A percentile compares a stretch with the other conserved stretches of the same genome.
Evolutionary conservation across 176 grass and related monocot genomes (phyloP).

Genomic region (Cenchrus purpureus): DNA sequence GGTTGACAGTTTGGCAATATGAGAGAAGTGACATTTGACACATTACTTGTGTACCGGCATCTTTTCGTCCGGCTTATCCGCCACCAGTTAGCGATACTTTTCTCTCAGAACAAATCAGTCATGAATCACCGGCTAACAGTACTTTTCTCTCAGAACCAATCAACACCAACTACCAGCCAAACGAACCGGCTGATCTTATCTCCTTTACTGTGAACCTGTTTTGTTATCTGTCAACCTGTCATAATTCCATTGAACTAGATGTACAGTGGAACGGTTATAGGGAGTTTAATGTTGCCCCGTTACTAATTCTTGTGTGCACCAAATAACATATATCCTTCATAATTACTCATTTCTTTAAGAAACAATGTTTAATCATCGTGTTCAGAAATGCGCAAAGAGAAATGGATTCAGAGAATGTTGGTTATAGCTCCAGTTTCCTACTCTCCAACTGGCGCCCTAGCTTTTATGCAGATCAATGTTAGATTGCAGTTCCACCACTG

Average conservation of each 20-base stretch:
- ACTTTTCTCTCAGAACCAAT: too few species aligned
- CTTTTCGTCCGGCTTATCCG: too few species aligned
- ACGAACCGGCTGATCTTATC: too few species aligned
- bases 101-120: too few species aligned
- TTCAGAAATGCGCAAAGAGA: background rate
- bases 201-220: too few species aligned
- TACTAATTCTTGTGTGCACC: background rate
- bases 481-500: background rate
- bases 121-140: too few species aligned
- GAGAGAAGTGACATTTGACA: conserved; percentile 8
- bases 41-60: background rate
- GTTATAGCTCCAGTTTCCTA: background rate
- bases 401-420: too few species aligned
- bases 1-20: background rate
- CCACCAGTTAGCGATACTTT: too few species aligned
- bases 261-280: too few species aligned
- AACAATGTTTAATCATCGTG: background rate
- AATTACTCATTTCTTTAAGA: background rate
- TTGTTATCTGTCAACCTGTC: too few species aligned
- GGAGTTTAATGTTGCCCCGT: background rate
- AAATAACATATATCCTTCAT: background rate
- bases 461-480: background rate
- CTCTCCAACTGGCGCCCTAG: background rate
- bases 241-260: too few species aligned
- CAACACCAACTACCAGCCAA: too few species aligned